phyloP scores from a whole-genome alignment of 202 grass and related monocot species.

The Eragrostis tef region DNA sequence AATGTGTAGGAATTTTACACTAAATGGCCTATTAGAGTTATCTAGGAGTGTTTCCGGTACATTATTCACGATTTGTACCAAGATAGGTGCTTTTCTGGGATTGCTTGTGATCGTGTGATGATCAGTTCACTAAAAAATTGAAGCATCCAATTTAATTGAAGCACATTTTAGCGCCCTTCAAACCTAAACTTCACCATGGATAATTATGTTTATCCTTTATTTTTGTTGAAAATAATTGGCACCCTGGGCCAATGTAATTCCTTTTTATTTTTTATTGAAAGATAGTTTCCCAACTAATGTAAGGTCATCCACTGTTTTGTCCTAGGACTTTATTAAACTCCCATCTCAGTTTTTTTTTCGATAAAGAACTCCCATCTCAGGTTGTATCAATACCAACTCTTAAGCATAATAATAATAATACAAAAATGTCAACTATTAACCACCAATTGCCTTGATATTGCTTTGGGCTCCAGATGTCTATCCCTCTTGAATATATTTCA shows the following conservation, averaged over 20 bases:
- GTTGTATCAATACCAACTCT: slow-evolving; percentile 20
- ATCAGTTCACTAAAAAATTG: background rate
- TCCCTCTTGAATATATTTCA: slow-evolving; percentile 11
- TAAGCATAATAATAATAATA: no score
- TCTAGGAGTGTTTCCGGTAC: background rate
- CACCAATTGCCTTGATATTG: slow-evolving; percentile 36
- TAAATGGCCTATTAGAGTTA: background rate
- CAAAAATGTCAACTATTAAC: slow-evolving; percentile 1
- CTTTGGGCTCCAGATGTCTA: background rate
- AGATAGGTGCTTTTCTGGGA: background rate
- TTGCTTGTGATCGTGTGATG: background rate
- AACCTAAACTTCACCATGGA: background rate
- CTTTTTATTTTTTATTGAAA: background rate
- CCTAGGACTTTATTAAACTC: slow-evolving; percentile 8
- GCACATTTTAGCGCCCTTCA: background rate
- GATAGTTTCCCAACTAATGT: background rate
- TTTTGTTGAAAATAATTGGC: background rate
- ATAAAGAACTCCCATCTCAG: background rate
- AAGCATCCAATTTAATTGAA: background rate
- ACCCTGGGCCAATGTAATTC: background rate
- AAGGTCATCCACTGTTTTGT: background rate
- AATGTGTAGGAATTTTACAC: slow-evolving; percentile 5
- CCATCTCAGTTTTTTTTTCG: no score
- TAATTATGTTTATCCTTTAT: background rate
- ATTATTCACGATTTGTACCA: slow-evolving; percentile 3